Evolutionary conservation across 2,329 filamentous ascomycete genomes (phyloP).

Genomic region (Incumbomyces lentus): DNA sequence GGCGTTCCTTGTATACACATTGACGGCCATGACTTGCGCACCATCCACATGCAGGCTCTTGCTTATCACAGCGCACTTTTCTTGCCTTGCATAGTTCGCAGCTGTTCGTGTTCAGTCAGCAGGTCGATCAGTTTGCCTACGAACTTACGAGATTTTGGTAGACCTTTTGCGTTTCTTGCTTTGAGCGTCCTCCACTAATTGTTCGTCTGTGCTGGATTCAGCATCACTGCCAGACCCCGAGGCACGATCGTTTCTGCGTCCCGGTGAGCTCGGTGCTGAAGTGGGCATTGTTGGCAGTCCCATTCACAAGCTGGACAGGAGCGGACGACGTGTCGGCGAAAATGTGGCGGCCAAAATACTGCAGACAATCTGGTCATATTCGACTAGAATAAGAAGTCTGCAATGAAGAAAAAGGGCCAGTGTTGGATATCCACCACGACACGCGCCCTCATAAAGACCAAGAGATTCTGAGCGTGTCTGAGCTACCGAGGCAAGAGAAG

Average conservation of each 20-base stretch:
- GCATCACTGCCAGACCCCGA: constrained; percentile 5
- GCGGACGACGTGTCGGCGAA: too few relatives aligned
- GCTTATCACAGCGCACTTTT: constrained; percentile 41
- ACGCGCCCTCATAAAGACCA: too few relatives aligned
- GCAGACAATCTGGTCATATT: too few relatives aligned
- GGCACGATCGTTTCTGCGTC: neutral
- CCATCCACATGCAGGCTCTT: constrained; percentile 58
- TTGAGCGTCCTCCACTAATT: neutral
- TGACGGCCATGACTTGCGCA: constrained; percentile 55
- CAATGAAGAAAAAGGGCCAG: too few relatives aligned
- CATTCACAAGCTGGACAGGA: too few relatives aligned
- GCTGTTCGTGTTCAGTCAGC: constrained; percentile 19
- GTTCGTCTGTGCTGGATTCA: constrained; percentile 2
- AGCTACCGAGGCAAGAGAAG: too few relatives aligned
- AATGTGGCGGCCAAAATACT: too few relatives aligned
- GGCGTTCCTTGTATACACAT: constrained; percentile 60
- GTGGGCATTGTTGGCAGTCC: neutral
- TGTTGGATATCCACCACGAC: too few relatives aligned
- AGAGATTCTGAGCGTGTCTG: too few relatives aligned
- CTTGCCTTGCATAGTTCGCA: constrained; percentile 36
- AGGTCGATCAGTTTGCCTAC: neutral
- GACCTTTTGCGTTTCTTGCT: constrained; percentile 47
- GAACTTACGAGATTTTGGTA: constrained; percentile 22
- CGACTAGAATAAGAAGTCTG: too few relatives aligned
- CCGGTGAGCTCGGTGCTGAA: neutral